These are phyloP conservation scores for Pholiota molesta DNA, from an alignment of 768 basidiomycete species.

Conservation along the genomic window DNA sequence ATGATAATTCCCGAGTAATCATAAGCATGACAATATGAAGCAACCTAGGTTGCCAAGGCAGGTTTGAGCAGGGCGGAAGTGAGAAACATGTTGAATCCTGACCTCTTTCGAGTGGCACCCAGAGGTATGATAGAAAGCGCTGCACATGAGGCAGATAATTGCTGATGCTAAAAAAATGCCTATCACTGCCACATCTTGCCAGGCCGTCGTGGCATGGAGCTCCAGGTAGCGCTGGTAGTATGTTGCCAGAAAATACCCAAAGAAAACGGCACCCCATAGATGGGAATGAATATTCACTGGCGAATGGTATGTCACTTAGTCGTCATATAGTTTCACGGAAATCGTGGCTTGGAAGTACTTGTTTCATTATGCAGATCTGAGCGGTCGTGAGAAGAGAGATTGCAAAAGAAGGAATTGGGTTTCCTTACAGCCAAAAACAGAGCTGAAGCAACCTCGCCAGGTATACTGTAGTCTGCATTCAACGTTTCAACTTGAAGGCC, in stretches of 20 bases:
- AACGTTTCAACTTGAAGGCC: constrained; percentile 9
- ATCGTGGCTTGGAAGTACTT: constrained; percentile 38
- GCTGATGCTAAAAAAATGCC: constrained; percentile 71
- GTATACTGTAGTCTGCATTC: constrained; percentile 53
- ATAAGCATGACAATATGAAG: constrained; percentile 60
- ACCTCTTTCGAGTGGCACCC: constrained; percentile 75
- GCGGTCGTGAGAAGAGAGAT: constrained; percentile 20
- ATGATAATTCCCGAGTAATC: constrained; percentile 85
- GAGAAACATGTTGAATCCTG: constrained; percentile 27
- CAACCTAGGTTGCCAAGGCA: constrained; percentile 44
- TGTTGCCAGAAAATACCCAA: constrained; percentile 55
- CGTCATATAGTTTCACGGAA: neutral
- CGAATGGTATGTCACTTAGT: constrained; percentile 9
- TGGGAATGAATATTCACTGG: constrained; percentile 89
- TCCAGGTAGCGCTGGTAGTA: constrained; percentile 55
- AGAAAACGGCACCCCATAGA: constrained; percentile 68
- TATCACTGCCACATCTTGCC: constrained; percentile 63
- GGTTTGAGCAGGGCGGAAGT: constrained; percentile 17
- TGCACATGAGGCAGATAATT: constrained; percentile 70
- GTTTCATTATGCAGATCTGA: constrained; percentile 82
- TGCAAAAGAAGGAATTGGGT: constrained; percentile 16
- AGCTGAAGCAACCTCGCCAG: constrained; percentile 64
- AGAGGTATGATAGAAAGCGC: constrained; percentile 74
- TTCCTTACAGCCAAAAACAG: constrained; percentile 67
- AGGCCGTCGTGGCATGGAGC: constrained; percentile 55